Percentiles rank a stretch among this genome's conserved stretches.
These are phyloP conservation scores for Stylosanthes scabra DNA, from an alignment of 331 rosid species.

Conservation along the genomic window DNA sequence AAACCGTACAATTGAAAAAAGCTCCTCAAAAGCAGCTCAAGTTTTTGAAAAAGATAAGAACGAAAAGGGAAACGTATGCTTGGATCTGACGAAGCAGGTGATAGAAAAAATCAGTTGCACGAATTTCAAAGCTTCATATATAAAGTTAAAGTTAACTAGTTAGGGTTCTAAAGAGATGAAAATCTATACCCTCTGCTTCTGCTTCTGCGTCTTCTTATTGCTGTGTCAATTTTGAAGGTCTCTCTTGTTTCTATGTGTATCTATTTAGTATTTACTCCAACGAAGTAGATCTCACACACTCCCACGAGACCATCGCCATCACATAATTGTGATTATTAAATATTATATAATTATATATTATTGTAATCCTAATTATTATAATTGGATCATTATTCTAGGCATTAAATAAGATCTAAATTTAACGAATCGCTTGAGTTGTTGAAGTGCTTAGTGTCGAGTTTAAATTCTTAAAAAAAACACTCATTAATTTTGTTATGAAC, in stretches of 20 bases:
- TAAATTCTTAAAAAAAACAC: too few relatives aligned
- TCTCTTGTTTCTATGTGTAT: too few relatives aligned
- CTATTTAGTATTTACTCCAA: slow-evolving; percentile 28
- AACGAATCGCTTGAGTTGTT: too few relatives aligned
- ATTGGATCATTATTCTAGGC: too few relatives aligned
- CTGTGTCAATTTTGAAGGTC: not conserved
- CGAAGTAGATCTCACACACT: slow-evolving; percentile 57
- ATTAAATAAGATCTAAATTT: too few relatives aligned
- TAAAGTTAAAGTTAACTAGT: slow-evolving; percentile 23
- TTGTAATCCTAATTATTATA: too few relatives aligned
- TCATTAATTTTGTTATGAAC: too few relatives aligned
- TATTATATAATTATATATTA: too few relatives aligned
- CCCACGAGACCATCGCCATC: slow-evolving; percentile 23
- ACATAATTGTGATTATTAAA: too few relatives aligned
- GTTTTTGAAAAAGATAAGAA: slow-evolving; percentile 8
- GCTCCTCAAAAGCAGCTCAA: not conserved
- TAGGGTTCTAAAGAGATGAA: slow-evolving; percentile 44
- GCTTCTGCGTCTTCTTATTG: slow-evolving; percentile 20
- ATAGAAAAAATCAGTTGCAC: slow-evolving; percentile 39
- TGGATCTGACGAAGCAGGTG: slow-evolving; percentile 62
- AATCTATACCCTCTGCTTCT: slow-evolving; percentile 8
- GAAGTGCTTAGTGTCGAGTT: too few relatives aligned
- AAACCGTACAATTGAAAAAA: slow-evolving; percentile 41
- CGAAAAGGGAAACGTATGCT: slow-evolving; percentile 40
- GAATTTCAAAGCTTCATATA: slow-evolving; percentile 29